phyloP scores from a whole-genome alignment of 495 filamentous ascomycete genomes.

The Aspergillus heteromorphus region DNA sequence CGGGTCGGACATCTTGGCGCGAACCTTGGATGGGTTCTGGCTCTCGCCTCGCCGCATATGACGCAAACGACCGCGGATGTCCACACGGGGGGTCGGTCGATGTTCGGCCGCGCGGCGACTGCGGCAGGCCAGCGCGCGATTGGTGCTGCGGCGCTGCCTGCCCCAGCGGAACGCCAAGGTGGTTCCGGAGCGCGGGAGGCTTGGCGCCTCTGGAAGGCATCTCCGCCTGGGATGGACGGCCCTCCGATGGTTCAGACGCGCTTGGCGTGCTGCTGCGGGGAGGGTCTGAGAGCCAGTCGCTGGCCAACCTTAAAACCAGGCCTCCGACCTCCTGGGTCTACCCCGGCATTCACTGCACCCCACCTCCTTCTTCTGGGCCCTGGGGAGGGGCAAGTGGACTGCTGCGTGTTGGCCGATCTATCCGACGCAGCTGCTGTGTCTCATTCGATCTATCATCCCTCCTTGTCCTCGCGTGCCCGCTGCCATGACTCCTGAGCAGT shows the following conservation, averaged over 20 bases:
- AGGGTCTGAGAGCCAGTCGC: slow-evolving; percentile 22
- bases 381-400: not conserved
- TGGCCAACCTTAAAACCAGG: slow-evolving; percentile 23
- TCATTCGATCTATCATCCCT: slow-evolving; percentile 11
- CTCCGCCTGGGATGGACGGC: slow-evolving; percentile 13
- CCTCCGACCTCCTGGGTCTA: slow-evolving; percentile 4
- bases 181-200: slow-evolving; percentile 22
- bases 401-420: slow-evolving; percentile 9
- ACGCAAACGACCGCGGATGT: slow-evolving; percentile 24
- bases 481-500: slow-evolving; percentile 21
- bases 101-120: not conserved
- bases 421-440: slow-evolving; percentile 8
- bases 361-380: not conserved
- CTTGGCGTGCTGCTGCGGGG: slow-evolving; percentile 23
- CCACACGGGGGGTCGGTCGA: slow-evolving; percentile 3
- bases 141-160: slow-evolving; percentile 9
- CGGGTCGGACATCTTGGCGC: not conserved
- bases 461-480: slow-evolving; percentile 7
- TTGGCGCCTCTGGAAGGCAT: slow-evolving; percentile 18
- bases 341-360: slow-evolving; percentile 4
- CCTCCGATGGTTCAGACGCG: slow-evolving; percentile 15
- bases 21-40: not conserved
- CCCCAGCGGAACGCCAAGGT: slow-evolving; percentile 26
- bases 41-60: slow-evolving; percentile 7
- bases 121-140: too few species aligned